These are phyloP conservation scores for Mycena olivaceomarginata DNA, from an alignment of 768 basidiomycete species.

Conservation along the genomic window DNA sequence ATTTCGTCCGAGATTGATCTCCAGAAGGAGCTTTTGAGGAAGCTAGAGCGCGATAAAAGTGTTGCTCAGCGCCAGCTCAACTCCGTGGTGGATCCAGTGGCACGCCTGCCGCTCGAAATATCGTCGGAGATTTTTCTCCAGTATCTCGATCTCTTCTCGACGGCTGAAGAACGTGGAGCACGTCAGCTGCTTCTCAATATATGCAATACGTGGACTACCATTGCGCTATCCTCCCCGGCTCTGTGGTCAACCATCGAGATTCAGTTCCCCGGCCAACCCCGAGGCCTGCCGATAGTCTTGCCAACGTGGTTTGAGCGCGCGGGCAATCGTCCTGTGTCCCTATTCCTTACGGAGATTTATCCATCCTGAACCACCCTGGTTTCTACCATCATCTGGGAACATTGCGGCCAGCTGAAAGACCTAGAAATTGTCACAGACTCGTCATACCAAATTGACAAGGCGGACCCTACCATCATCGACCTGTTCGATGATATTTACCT, in stretches of 20 bases:
- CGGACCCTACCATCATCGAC: too few species aligned
- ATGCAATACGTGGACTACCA: background rate
- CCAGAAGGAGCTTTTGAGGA: background rate
- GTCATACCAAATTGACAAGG: too few species aligned
- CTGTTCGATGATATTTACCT: background rate
- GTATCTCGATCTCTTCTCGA: background rate
- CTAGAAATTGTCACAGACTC: background rate
- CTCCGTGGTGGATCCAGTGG: background rate
- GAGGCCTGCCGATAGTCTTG: background rate
- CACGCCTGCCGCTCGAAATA: constrained; percentile 8
- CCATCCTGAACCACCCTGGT: too few species aligned
- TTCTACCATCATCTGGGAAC: background rate
- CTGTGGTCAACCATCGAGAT: background rate
- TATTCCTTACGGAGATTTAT: background rate
- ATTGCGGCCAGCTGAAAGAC: background rate
- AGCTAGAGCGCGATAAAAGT: background rate
- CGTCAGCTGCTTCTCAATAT: background rate
- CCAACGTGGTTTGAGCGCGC: background rate
- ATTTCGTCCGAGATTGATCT: background rate
- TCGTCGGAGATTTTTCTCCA: background rate
- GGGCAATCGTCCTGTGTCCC: background rate
- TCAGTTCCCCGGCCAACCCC: background rate
- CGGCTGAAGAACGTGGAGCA: background rate
- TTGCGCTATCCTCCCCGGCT: background rate
- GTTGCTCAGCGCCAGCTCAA: background rate